Base-by-base conservation (phyloP, 768 basidiomycete genomes). In the Trametes cubensis region DNA sequence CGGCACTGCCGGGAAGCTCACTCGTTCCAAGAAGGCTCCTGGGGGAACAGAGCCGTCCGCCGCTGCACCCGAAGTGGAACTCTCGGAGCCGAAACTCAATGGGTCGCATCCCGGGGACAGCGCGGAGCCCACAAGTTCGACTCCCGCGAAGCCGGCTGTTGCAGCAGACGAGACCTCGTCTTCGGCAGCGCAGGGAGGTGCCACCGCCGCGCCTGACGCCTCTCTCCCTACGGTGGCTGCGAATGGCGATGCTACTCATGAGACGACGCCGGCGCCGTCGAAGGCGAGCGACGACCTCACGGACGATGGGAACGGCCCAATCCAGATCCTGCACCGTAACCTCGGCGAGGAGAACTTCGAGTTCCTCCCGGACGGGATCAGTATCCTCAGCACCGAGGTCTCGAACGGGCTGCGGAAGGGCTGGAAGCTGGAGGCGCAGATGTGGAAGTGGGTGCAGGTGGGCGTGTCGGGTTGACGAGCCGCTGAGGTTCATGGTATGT, bases 391-490 rank as follows among this genome's bases (percentile, higher is more conserved):
- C 58, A 69, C 58, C 46, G 70, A 65, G 60, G 64, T 61, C 13
- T 66, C 60, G 48, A 66, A 69, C 55, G 69, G 67, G 1, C 60
- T 62, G 39, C 63, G 72, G 25, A 68, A 70, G 54, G 74, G 73
- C 23, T 75, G 72, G 74, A 70, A 68, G 57, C 67, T 74, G 3
- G 71, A 74, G 65, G 74, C 71, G 41, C 58, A 61, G 61, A 61
- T 63, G 51, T 74, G 73, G 74, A 62, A 71, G 53, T 71, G 71
- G 73, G 69, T 67, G 26, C 64, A 65, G 56, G 64, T 65, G 30
- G 64, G 60, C 15, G 60, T 65, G 45, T 50, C 56, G 44, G 23
- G 49, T 10, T 64, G 58, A 56, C 13, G 17, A 7, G 8, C 4
- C 20, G 1, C 3, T 25, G 34, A 34, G 14, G 7, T 10, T 2